Conservation (phyloP, 768 basidiomycete species). For the Mycena kentingensis region DNA sequence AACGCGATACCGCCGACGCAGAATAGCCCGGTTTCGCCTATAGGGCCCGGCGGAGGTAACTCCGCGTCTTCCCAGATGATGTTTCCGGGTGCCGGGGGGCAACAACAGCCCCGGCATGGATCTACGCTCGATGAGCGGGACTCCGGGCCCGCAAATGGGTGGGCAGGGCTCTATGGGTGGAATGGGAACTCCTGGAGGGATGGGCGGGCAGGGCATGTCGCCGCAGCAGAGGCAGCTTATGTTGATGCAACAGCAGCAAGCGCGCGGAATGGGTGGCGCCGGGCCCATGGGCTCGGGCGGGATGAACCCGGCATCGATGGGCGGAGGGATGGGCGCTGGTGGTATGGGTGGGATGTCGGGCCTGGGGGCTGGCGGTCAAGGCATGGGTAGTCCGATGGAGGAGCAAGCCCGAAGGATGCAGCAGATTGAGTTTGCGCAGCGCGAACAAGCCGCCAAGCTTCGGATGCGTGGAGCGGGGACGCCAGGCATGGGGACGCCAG, state of each 20-base stretch:
- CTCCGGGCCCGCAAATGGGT: conserved; percentile 31
- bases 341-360: conserved; percentile 22
- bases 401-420: conserved; percentile 27
- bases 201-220: conserved; percentile 26
- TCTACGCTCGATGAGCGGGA: conserved; percentile 23
- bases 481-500: conserved; percentile 34
- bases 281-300: not conserved
- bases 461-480: conserved; percentile 14
- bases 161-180: conserved; percentile 27
- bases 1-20: conserved; percentile 21
- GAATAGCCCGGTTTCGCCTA: conserved; percentile 28
- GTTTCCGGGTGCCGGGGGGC: conserved; percentile 21
- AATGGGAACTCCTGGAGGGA: conserved; percentile 33
- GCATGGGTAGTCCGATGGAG: conserved; percentile 29
- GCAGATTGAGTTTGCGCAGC: conserved; percentile 20
- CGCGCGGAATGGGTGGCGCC: conserved; percentile 25
- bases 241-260: conserved; percentile 32
- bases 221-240: conserved; percentile 25
- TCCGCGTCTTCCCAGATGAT: conserved; percentile 21
- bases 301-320: conserved; percentile 15
- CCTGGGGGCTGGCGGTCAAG: not conserved
- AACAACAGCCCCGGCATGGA: conserved; percentile 22
- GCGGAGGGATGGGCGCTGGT: conserved; percentile 31
- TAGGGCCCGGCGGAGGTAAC: conserved; percentile 22
- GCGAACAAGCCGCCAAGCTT: conserved; percentile 26